Conservation (phyloP, 2,329 filamentous ascomycete species). For the Sporothrix euskadiensis region DNA sequence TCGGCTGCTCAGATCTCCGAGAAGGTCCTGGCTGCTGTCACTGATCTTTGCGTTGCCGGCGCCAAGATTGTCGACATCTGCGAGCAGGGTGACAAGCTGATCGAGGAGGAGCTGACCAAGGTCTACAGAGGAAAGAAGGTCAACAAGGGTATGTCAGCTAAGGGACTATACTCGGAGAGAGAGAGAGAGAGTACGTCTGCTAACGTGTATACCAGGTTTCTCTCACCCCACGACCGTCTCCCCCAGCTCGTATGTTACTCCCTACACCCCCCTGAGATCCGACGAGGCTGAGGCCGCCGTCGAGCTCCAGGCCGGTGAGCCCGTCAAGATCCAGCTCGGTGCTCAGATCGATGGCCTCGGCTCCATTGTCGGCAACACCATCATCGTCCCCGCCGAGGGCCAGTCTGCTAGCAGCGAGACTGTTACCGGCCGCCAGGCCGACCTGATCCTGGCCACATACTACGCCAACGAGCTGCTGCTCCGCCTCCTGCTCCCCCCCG, state of each 20-base stretch:
- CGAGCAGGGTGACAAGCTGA: slow-evolving; percentile 90
- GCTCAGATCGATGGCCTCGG: slow-evolving; percentile 96
- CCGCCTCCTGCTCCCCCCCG: slow-evolving; percentile 87
- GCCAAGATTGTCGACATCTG: slow-evolving; percentile 93
- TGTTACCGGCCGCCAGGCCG: slow-evolving; percentile 75
- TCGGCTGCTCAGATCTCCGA: slow-evolving; percentile 92
- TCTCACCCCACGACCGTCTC: slow-evolving; percentile 94
- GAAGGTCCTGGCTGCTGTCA: slow-evolving; percentile 87
- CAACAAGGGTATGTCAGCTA: slow-evolving; percentile 65
- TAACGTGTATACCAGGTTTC: slow-evolving; percentile 61
- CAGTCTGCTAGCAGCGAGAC: slow-evolving; percentile 55
- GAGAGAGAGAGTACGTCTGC: neutral
- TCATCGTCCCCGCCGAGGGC: slow-evolving; percentile 68
- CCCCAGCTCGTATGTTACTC: slow-evolving; percentile 89
- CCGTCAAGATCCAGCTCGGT: slow-evolving; percentile 97
- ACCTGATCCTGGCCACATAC: slow-evolving; percentile 86
- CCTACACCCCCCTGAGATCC: slow-evolving; percentile 87
- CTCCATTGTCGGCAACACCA: slow-evolving; percentile 91
- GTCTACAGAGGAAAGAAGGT: slow-evolving; percentile 99
- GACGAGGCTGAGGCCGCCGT: slow-evolving; percentile 81
- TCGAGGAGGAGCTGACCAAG: slow-evolving; percentile 90
- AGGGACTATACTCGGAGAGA: slow-evolving; percentile 37
- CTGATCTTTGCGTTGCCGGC: slow-evolving; percentile 72
- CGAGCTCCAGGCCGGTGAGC: slow-evolving; percentile 79
- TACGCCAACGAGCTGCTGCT: slow-evolving; percentile 95